Conservation (phyloP, 2,329 filamentous ascomycete genomes). For the Cladorrhinum sp. region DNA sequence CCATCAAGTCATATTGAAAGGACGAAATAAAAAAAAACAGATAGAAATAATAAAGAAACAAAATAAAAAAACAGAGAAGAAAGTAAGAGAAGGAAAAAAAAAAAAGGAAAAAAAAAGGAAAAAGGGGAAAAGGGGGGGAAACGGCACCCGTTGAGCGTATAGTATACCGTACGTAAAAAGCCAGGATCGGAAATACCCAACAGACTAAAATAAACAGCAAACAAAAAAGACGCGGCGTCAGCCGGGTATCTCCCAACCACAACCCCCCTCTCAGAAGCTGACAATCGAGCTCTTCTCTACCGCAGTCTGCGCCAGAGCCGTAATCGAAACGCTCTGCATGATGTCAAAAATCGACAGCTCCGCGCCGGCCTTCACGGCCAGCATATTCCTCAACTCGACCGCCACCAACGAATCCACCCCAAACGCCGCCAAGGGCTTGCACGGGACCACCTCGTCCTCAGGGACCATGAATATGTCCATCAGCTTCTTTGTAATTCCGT, state of each 20-base stretch:
- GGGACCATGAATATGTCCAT: slow-evolving; percentile 34
- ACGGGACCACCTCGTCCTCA: slow-evolving; percentile 30
- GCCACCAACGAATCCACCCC: slow-evolving; percentile 44
- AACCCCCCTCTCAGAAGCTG: background rate
- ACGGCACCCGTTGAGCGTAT: no score
- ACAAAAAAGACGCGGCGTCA: background rate
- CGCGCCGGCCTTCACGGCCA: slow-evolving; percentile 34
- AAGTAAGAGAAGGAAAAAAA: background rate
- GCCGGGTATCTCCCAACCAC: background rate
- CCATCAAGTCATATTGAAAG: no score
- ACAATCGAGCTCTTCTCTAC: slow-evolving; percentile 21
- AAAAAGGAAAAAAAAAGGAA: background rate
- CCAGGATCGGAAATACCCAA: no score
- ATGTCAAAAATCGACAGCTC: slow-evolving; percentile 38
- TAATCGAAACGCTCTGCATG: slow-evolving; percentile 28
- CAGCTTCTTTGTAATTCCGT: slow-evolving; percentile 31
- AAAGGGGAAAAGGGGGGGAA: no score
- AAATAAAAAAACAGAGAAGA: background rate
- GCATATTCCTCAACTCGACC: slow-evolving; percentile 43
- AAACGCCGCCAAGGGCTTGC: slow-evolving; percentile 32
- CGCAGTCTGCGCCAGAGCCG: slow-evolving; percentile 17
- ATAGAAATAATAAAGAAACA: background rate
- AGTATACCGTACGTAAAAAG: no score
- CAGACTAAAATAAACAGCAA: background rate
- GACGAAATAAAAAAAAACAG: background rate